Evolutionary conservation across 108 stramenopile species (phyloP).

Genomic region (Chaetoceros muelleri): DNA sequence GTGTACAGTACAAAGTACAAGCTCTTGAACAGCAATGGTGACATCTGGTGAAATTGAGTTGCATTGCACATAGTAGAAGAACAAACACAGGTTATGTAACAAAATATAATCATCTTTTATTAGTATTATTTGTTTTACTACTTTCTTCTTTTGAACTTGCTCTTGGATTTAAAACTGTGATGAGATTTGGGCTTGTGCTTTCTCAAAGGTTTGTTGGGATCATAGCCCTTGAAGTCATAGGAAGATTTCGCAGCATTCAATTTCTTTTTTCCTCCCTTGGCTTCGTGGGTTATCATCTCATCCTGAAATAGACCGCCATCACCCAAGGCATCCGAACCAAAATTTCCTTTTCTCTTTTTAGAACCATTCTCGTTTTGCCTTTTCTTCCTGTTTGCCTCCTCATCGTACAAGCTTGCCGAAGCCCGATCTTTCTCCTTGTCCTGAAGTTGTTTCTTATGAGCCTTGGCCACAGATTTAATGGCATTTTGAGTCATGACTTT

Average conservation of each 20-base stretch:
- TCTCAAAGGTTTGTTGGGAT: conserved; percentile 17
- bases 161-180: conserved; percentile 44
- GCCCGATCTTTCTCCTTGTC: conserved; percentile 24
- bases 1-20: too few species aligned
- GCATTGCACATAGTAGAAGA: too few species aligned
- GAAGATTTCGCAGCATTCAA: conserved; percentile 11
- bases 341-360: conserved; percentile 23
- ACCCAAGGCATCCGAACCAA: conserved; percentile 51
- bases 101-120: too few species aligned
- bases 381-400: conserved; percentile 22
- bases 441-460: conserved; percentile 24
- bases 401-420: conserved; percentile 22
- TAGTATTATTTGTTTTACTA: background rate
- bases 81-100: too few species aligned
- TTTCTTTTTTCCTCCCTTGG: conserved; percentile 36
- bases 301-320: conserved; percentile 70
- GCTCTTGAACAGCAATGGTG: too few species aligned
- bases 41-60: too few species aligned
- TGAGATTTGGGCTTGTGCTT: conserved; percentile 27
- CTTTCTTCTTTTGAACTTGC: conserved; percentile 35
- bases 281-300: conserved; percentile 45
- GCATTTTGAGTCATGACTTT: conserved; percentile 22
- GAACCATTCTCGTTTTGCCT: conserved; percentile 3
- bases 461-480: conserved; percentile 43
- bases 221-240: conserved; percentile 30